phyloP scores from a whole-genome alignment of 441 rosid genomes.

The Euphorbia corollata region DNA sequence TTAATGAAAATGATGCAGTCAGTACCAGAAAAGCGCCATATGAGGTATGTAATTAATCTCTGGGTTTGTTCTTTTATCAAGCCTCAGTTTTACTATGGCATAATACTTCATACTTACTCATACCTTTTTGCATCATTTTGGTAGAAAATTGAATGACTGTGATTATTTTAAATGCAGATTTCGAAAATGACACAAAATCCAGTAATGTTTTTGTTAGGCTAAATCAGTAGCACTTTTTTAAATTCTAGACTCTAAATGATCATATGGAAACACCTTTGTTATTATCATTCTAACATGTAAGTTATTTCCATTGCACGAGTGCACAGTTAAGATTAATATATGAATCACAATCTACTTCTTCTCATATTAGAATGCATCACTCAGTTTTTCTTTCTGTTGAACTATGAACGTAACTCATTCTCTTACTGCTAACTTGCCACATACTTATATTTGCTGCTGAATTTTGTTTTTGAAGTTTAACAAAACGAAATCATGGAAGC shows the following conservation, averaged over 20 bases:
- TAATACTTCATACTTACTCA: not conserved
- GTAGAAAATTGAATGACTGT: slow-evolving; percentile 3
- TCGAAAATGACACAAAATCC: not conserved
- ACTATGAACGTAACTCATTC: not conserved
- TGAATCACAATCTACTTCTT: not conserved
- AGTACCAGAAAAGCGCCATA: slow-evolving; percentile 97
- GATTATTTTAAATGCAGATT: not conserved
- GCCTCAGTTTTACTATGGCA: not conserved
- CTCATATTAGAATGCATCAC: not conserved
- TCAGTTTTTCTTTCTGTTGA: not conserved
- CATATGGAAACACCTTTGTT: not conserved
- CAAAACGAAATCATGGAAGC: not conserved
- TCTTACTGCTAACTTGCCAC: not conserved
- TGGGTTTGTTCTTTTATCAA: slow-evolving; percentile 1
- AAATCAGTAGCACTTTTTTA: not conserved
- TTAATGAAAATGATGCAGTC: slow-evolving; percentile 95
- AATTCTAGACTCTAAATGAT: not conserved
- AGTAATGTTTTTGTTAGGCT: not conserved
- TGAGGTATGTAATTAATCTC: slow-evolving; percentile 45
- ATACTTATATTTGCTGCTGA: not conserved
- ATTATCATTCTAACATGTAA: not conserved
- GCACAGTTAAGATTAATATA: not conserved
- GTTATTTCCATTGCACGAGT: not conserved
- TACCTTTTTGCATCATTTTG: not conserved
- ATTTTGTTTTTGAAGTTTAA: too few species aligned